phyloP scores from a whole-genome alignment of 495 filamentous ascomycete genomes.

The Talaromyces adpressus region DNA sequence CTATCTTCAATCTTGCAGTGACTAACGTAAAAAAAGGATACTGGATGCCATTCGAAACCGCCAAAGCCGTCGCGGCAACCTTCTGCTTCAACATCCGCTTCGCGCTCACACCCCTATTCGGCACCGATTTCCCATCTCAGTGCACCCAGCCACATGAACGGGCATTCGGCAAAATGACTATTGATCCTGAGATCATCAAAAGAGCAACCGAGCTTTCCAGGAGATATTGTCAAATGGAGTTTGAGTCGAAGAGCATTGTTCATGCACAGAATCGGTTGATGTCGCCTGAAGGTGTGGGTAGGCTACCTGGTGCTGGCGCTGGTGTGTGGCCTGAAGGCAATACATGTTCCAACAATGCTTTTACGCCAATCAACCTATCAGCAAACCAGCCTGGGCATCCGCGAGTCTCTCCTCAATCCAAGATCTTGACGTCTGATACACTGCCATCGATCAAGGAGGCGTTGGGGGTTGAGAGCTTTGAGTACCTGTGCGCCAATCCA shows the following conservation, averaged over 20 bases:
- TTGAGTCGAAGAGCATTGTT: constrained; percentile 10
- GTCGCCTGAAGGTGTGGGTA: neutral
- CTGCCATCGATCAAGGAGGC: neutral
- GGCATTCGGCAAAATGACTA: constrained; percentile 59
- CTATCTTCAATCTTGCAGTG: neutral
- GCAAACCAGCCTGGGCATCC: neutral
- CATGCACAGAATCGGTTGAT: neutral
- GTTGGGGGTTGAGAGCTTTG: neutral
- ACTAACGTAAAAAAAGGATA: constrained; percentile 56
- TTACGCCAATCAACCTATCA: neutral
- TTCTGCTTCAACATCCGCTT: constrained; percentile 83
- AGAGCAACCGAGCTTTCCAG: constrained; percentile 47
- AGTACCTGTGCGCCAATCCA: constrained; percentile 1
- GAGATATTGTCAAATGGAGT: constrained; percentile 31
- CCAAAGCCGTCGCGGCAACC: constrained; percentile 73
- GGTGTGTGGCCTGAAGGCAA: neutral
- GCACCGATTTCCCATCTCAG: constrained; percentile 62
- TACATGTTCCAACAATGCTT: neutral
- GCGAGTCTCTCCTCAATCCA: neutral
- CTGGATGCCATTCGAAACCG: constrained; percentile 89
- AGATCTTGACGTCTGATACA: neutral
- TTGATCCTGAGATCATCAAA: constrained; percentile 52
- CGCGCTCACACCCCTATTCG: constrained; percentile 84
- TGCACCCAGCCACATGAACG: constrained; percentile 58
- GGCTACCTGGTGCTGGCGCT: neutral